These are phyloP conservation scores for Inonotus obliquus DNA, from an alignment of 1,284 basidiomycete genomes.

Conservation along the genomic window DNA sequence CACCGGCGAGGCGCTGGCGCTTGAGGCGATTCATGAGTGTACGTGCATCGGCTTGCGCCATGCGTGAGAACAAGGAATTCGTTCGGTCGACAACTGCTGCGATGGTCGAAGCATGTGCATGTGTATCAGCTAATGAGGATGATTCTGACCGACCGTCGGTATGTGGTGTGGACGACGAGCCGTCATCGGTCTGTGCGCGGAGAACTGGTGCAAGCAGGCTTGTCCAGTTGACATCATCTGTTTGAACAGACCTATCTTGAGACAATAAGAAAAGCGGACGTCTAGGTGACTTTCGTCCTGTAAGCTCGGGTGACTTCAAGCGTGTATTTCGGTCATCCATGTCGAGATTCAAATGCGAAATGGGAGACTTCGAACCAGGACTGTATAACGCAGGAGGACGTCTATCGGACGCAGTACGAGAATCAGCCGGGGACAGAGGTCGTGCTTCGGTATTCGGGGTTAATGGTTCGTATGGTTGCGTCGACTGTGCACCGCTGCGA, in stretches of 20 bases:
- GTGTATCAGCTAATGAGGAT: slow-evolving; percentile 56
- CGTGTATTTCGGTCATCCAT: slow-evolving; percentile 39
- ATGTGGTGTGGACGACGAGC: slow-evolving; percentile 39
- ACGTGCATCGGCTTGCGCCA: slow-evolving; percentile 81
- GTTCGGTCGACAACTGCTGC: slow-evolving; percentile 70
- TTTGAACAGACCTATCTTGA: slow-evolving; percentile 70
- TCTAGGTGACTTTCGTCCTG: slow-evolving; percentile 39
- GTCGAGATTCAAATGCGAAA: slow-evolving; percentile 45
- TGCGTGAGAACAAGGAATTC: slow-evolving; percentile 58
- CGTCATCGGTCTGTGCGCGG: slow-evolving; percentile 37
- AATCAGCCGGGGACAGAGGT: slow-evolving; percentile 54
- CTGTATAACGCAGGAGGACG: slow-evolving; percentile 39
- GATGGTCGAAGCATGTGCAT: slow-evolving; percentile 41
- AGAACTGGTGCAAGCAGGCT: slow-evolving; percentile 32
- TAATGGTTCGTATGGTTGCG: slow-evolving; percentile 44
- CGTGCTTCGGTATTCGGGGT: slow-evolving; percentile 55
- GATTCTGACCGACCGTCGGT: slow-evolving; percentile 44
- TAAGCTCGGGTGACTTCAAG: slow-evolving; percentile 30
- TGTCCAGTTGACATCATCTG: slow-evolving; percentile 41
- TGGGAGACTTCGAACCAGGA: slow-evolving; percentile 28
- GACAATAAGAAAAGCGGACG: slow-evolving; percentile 55
- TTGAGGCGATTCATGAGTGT: slow-evolving; percentile 88
- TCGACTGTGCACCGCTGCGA: slow-evolving; percentile 27
- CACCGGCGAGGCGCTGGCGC: slow-evolving; percentile 84
- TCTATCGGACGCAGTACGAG: slow-evolving; percentile 37